A percentile compares a stretch with the other conserved stretches of the same genome.
Conservation (phyloP, 768 basidiomycete genomes). For the Butyriboletus loyo region DNA sequence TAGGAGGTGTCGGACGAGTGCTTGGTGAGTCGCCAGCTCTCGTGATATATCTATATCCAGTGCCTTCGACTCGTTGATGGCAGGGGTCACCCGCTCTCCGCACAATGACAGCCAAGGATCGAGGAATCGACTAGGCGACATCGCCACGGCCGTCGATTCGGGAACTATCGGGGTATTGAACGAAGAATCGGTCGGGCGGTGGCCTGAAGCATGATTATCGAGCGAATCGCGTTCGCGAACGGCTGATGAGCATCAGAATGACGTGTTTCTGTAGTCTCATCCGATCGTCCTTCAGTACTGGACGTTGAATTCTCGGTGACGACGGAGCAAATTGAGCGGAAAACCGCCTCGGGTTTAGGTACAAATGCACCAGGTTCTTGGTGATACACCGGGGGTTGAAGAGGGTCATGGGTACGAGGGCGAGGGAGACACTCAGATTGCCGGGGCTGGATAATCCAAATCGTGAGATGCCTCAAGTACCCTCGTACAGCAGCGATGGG, state of each 20-base stretch:
- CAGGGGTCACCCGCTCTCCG: slow-evolving; percentile 37
- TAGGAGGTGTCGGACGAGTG: slow-evolving; percentile 51
- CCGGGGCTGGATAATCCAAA: slow-evolving; percentile 23
- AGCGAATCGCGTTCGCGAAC: slow-evolving; percentile 42
- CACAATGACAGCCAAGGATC: slow-evolving; percentile 36
- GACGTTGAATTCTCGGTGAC: slow-evolving; percentile 25
- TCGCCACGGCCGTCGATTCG: slow-evolving; percentile 15
- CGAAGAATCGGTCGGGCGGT: slow-evolving; percentile 29
- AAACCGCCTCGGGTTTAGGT: slow-evolving; percentile 18
- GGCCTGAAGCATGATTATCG: slow-evolving; percentile 44
- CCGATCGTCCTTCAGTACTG: slow-evolving; percentile 25
- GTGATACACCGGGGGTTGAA: slow-evolving; percentile 11
- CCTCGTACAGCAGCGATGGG: slow-evolving; percentile 17
- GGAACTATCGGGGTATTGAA: slow-evolving; percentile 24
- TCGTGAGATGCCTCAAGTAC: slow-evolving; percentile 21
- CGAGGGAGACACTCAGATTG: slow-evolving; percentile 19
- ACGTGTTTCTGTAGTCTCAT: slow-evolving; percentile 25
- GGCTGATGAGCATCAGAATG: slow-evolving; percentile 33
- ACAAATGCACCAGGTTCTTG: slow-evolving; percentile 18
- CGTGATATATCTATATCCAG: slow-evolving; percentile 38
- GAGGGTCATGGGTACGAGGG: slow-evolving; percentile 6
- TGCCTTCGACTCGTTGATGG: slow-evolving; percentile 41
- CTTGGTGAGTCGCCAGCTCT: slow-evolving; percentile 44
- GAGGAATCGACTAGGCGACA: slow-evolving; percentile 30
- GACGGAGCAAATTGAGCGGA: slow-evolving; percentile 25